Evolutionary conservation across 2,329 filamentous ascomycete genomes (phyloP), one percentile per base, ranked within the genome.

Genomic region (Paecilomyces fulvus): DNA sequence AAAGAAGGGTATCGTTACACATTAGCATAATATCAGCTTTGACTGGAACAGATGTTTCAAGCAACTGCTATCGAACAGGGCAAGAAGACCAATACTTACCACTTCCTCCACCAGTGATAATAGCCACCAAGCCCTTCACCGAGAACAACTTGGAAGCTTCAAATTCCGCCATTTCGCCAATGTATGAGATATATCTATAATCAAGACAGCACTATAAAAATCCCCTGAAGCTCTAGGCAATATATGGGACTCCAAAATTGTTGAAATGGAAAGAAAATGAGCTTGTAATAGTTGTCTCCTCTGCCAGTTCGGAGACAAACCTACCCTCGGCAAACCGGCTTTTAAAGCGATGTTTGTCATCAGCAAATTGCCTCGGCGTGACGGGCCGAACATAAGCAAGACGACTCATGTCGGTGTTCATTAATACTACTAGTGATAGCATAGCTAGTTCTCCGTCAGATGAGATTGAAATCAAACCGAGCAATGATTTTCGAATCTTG

Each of bases 101-200:
- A 51, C 72, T 78, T 43, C 80, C 80, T 50, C 79, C 79, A 37
- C 80, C 80, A 1, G 80, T 83, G 52, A 83, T 69, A 53, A 81
- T 76, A 21, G 73, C 79, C 2, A 83, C 77, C 25, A 80, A 70
- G 53, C 75, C 79, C 56, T 80, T 73, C 60, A 82, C 77, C 14
- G 73, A 74, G 69, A 82, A 82, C 3, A 83, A 65, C 11, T 68
- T 66, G 8, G 68, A 67, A 10, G 66, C 61, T 53, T 70, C 60
- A 0, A 71, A 59, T 48, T 70, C 59, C 6, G 69, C 65, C 69
- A 72, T 71, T 11, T 21, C 60, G 59, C 37, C n/a, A 5, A n/a
- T 2, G n/a, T 43, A 17, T 17, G 14, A 17, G 17, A 17, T 20
- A 43, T 43, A 6, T 20, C 37, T 43, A 17, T n/a, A 17, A 43